Base-by-base conservation (phyloP, 495 filamentous ascomycete genomes). In the Choiromyces venosus region DNA sequence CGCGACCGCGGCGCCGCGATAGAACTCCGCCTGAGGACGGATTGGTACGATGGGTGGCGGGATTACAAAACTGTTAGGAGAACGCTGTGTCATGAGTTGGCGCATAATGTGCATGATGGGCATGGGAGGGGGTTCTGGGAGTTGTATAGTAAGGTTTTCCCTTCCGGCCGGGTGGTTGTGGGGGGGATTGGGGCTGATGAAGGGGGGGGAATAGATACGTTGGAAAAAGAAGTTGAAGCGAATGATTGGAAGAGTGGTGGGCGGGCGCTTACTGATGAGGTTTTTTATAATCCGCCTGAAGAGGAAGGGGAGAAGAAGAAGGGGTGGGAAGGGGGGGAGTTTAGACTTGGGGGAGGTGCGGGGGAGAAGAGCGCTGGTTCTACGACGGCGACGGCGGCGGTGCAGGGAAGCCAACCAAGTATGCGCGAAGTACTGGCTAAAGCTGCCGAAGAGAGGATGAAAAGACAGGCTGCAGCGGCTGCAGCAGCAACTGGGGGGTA, bases 61-160 rank as follows among this genome's bases (percentile, higher is more conserved):
- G 92, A 97, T 80, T 99, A 98, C 80, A 88, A 90, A 73, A 92
- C 89, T 0, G 96, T 99, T 38, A 86, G 95, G 64, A 92, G 91
- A 78, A 97, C 95, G 78, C 85, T 98, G 38, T 97, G 94, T 80
- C 95, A 99, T 81, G 95, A 99, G 86, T 85, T 99, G 61, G 90
- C 94, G 81, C 95, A 99, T 82, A 97, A 94, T 79, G 93, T 96
- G 14, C 89, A 89, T 79, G 87, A 89, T 0, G 87, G 90, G 1
- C 95, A 99, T 82, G 93, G 97, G 82, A 83, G 88, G 19, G 82
- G 89, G 18, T 99, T 99, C 81, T 99, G 94, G 94, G 87, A 92
- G 71, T 81, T 98, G 83, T 93, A 89, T 71, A 87, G 88, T 74
- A 69, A n/a, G n/a, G n/a, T n/a, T n/a, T n/a, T n/a, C n/a, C n/a